Percentiles rank a stretch among this genome's conserved stretches.
Evolutionary conservation across 129 eudicot species (phyloP).

Genomic region (Saposhnikovia divaricata): DNA sequence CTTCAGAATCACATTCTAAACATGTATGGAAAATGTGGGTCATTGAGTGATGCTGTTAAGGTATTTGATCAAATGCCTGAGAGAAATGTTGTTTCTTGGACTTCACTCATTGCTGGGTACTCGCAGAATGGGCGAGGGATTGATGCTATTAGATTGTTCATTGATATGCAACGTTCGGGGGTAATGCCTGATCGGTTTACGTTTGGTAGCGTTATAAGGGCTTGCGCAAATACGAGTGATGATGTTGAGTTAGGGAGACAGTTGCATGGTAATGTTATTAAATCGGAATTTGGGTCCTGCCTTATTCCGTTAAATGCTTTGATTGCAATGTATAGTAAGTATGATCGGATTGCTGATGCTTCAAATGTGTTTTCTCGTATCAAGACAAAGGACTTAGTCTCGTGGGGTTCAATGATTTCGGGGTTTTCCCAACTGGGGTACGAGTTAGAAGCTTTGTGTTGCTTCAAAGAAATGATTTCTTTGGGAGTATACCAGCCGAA

Average conservation of each 20-base stretch:
- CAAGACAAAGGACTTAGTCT: conserved; percentile 30
- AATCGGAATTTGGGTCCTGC: conserved; percentile 27
- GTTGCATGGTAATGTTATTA: conserved; percentile 30
- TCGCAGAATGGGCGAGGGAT: conserved; percentile 28
- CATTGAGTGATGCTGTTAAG: conserved; percentile 23
- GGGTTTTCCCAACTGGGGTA: conserved; percentile 38
- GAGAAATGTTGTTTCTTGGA: conserved; percentile 39
- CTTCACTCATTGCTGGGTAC: conserved; percentile 37
- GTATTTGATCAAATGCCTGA: conserved; percentile 30
- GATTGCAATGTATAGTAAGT: conserved; percentile 37
- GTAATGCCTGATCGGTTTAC: conserved; percentile 34
- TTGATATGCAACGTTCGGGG: conserved; percentile 27
- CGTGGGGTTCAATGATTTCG: conserved; percentile 43
- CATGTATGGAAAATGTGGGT: conserved; percentile 45
- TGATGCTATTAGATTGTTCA: conserved; percentile 28
- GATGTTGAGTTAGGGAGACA: conserved; percentile 28
- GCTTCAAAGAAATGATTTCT: conserved; percentile 27
- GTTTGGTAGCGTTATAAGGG: conserved; percentile 31
- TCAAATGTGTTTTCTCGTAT: conserved; percentile 21
- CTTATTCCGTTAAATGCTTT: conserved; percentile 36
- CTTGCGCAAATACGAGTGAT: conserved; percentile 23
- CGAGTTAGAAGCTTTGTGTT: conserved; percentile 26
- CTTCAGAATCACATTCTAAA: conserved; percentile 33
- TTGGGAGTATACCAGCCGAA: conserved; percentile 27
- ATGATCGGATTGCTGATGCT: conserved; percentile 24